These are phyloP conservation scores for Ambrosia trifida DNA, from an alignment of 129 eudicot species.

Conservation along the genomic window DNA sequence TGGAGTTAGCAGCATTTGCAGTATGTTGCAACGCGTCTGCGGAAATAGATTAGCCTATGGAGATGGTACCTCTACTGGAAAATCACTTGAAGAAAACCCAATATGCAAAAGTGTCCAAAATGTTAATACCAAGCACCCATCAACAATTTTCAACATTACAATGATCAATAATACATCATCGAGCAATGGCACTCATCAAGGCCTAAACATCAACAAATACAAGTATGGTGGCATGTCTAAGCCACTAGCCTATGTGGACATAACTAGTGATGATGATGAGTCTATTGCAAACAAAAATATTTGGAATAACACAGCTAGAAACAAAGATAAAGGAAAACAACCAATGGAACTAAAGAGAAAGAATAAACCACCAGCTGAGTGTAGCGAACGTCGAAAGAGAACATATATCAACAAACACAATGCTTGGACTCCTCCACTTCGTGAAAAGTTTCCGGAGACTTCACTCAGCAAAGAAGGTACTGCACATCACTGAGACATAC, in stretches of 20 bases:
- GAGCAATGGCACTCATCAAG: conserved; percentile 8
- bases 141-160: not conserved
- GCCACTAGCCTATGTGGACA: conserved; percentile 7
- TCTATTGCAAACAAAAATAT: not conserved
- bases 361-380: not conserved
- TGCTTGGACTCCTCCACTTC: conserved; percentile 21
- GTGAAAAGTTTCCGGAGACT: conserved; percentile 7
- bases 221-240: conserved; percentile 16
- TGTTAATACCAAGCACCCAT: not conserved
- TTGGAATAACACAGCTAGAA: not conserved
- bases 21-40: conserved; percentile 17
- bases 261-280: conserved; percentile 16
- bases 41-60: not conserved
- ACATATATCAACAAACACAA: not conserved
- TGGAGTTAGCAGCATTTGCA: not conserved
- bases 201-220: conserved; percentile 12
- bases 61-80: not conserved
- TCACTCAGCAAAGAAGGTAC: conserved; percentile 8
- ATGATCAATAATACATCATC: not conserved
- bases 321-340: conserved; percentile 18
- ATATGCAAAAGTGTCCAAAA: not conserved
- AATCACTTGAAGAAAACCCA: not conserved
- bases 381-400: not conserved
- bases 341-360: conserved; percentile 8
- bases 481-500: not conserved